Evolutionary conservation across 495 filamentous ascomycete genomes (phyloP).

Genomic region (Xylaria curta): DNA sequence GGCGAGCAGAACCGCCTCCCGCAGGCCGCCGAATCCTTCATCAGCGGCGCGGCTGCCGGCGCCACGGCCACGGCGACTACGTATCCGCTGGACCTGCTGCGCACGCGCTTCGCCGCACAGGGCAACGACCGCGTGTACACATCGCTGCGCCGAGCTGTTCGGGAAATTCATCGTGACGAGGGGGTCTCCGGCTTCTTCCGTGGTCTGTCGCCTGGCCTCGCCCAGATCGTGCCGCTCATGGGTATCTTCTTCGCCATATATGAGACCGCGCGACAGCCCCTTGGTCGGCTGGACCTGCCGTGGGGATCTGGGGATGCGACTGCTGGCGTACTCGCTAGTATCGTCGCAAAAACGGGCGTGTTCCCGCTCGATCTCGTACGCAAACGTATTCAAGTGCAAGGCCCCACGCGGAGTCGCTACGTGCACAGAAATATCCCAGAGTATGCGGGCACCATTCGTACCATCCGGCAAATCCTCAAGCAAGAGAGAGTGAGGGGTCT

Average conservation of each 20-base stretch:
- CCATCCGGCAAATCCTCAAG: conserved; percentile 69
- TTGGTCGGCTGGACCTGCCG: conserved; percentile 63
- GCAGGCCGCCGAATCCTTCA: conserved; percentile 68
- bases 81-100: conserved; percentile 91
- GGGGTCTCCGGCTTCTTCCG: conserved; percentile 83
- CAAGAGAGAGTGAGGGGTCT: conserved; percentile 80
- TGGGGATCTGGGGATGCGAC: conserved; percentile 81
- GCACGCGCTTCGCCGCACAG: conserved; percentile 94
- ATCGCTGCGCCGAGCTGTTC: conserved; percentile 68
- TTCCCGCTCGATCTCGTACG: conserved; percentile 94
- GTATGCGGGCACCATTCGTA: conserved; percentile 70
- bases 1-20: conserved; percentile 46
- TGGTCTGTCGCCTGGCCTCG: conserved; percentile 78
- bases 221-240: conserved; percentile 94
- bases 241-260: conserved; percentile 93
- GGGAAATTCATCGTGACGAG: conserved; percentile 76
- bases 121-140: conserved; percentile 82
- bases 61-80: conserved; percentile 80
- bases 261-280: conserved; percentile 67
- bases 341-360: conserved; percentile 84
- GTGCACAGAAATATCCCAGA: conserved; percentile 88
- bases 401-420: conserved; percentile 78
- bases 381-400: conserved; percentile 95
- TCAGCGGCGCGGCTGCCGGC: conserved; percentile 81
- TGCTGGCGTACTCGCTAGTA: conserved; percentile 77